Base-by-base conservation (phyloP, 331 rosid genomes). In the Pyrus hybrid region DNA sequence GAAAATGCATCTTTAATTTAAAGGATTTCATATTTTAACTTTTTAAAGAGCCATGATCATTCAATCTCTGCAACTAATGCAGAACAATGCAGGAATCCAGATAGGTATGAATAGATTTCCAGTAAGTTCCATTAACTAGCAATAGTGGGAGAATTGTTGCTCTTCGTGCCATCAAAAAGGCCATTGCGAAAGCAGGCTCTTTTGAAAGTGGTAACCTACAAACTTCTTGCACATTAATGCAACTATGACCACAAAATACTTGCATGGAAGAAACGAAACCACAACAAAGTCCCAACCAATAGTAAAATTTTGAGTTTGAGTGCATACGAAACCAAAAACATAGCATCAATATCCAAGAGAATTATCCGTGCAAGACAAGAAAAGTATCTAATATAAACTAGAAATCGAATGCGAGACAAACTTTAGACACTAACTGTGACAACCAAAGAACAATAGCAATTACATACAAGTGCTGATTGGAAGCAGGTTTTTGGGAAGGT, bases 131-230 rank as follows among this genome's bases (percentile, higher is more conserved):
- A 87, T 94, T 90, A 74, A 94, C 95, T 80, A 94, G 97, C 83
- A 94, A 86, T 25, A 92, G 76, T 8, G 97, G 96, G 66, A 94
- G 97, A 51, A 96, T 93, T 77, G 99, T 93, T 66, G 99, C 92
- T 80, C 97, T 89, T 56, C 96, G 89, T 75, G 99, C 95, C 79
- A 94, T 91, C 7, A 96, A 87, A 83, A 94, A 94, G 76, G 97
- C 97, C 97, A 94, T 94, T 54, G 99, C 99, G 85, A 92, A 85
- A 79, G 96, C 96, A 86, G 97, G 99, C 81, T 94, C 99, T 76
- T 92, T 97, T 2, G 97, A 92, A 54, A 94, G 87, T 67, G 96
- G 82, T 71, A 90, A 82, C 97, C 98, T 93, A 70, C 65, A 74
- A 83, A 71, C 49, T 68, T 75, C 61, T 37, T 68, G 12, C 30